A percentile compares a stretch with the other conserved stretches of the same genome.
These are phyloP conservation scores for Yamadazyma akitaensis DNA, from an alignment of 805 yeast genomes.

Conservation along the genomic window DNA sequence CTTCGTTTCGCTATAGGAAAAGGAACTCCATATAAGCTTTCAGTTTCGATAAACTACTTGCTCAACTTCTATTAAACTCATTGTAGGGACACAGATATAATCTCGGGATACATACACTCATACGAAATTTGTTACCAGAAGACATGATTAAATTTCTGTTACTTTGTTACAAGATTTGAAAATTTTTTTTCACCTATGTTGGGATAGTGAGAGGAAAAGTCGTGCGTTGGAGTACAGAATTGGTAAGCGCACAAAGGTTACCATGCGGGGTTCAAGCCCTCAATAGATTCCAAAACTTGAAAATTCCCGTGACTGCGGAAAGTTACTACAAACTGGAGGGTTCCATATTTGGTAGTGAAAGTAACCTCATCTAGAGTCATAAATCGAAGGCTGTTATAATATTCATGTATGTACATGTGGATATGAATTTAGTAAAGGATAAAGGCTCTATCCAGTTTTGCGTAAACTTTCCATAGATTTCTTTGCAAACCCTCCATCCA, in stretches of 20 bases:
- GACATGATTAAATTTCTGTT: conserved; percentile 27
- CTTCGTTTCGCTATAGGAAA: neutral
- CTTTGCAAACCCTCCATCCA: too few relatives aligned
- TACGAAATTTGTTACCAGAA: conserved; percentile 99
- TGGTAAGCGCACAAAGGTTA: neutral
- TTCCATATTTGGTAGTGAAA: neutral
- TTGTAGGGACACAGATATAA: neutral
- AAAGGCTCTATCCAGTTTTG: too few relatives aligned
- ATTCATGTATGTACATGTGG: too few relatives aligned
- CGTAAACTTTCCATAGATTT: too few relatives aligned
- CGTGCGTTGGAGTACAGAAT: conserved; percentile 1
- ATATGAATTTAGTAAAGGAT: too few relatives aligned
- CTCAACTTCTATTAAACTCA: neutral
- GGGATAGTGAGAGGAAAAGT: conserved; percentile 2
- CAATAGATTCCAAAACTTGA: neutral
- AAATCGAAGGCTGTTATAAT: neutral
- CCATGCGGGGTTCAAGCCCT: conserved; percentile 4
- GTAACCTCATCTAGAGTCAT: neutral
- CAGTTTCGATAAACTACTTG: neutral
- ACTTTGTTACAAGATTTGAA: conserved; percentile 6
- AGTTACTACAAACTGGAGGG: neutral
- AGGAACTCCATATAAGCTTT: neutral
- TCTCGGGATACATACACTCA: conserved; percentile 74
- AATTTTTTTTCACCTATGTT: conserved; percentile 3
- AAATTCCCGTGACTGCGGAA: neutral